Evolutionary conservation across 768 basidiomycete species (phyloP), one percentile per base, ranked within the genome.

Genomic region (Cyclocybe cylindracea): DNA sequence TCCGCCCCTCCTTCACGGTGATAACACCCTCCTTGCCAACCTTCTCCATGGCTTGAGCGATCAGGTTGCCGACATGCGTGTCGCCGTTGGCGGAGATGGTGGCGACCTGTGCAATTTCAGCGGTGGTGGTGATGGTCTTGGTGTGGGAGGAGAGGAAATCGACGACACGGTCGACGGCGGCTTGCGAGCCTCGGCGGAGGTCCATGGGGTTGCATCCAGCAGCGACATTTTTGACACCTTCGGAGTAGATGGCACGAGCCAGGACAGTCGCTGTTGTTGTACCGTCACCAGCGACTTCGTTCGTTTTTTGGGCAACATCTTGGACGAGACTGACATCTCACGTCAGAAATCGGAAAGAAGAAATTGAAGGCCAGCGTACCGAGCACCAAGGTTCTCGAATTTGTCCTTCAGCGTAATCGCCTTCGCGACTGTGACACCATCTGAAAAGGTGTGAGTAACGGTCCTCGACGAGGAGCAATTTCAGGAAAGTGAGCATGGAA

Each of bases 141-240:
- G 95, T 85, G 68, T 97, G 86, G 13, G 82, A 70, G 54, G 94
- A 79, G 58, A 98, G 83, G 76, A 89, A 93, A 61, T 89, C 82
- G 58, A 97, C 87, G 60, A 98, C 92, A 57, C 89, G 88, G 67
- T 95, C 91, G 42, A 98, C 95, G 38, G 95, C 95, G 9, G 92
- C 91, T 68, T 98, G 95, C 7, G 94, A 86, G 45, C 95, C 95
- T 13, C 94, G 87, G 55, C 95, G 91, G 52, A 97, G 89, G 74
- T 98, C 95, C 94, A 97, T 98, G 6, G 94, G 95, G 76, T 94
- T 95, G 80, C 95, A 98, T 4, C 95, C 94, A 8, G 95, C 95
- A 16, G 95, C 95, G 49, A 97, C 95, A 61, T 97, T 97, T 79
- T 97, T 97, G 63, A 96, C 94, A 70, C 95, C 95, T 72, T 98